phyloP scores from a whole-genome alignment of 2,329 filamentous ascomycete genomes.

The Colletotrichum tropicicola region DNA sequence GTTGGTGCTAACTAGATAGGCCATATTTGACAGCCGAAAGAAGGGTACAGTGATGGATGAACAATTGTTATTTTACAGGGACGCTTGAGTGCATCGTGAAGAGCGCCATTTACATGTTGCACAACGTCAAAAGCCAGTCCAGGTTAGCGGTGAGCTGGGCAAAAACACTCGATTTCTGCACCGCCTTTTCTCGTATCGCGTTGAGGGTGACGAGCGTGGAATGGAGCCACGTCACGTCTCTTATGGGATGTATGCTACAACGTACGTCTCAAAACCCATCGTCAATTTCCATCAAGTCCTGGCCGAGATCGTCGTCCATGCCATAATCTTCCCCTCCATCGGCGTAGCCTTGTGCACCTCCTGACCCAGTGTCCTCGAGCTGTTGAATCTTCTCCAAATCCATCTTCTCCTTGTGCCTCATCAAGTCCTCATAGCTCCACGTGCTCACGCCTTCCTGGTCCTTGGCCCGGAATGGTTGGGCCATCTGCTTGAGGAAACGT shows the following conservation, averaged over 20 bases:
- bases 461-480: conserved; percentile 82
- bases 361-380: conserved; percentile 55
- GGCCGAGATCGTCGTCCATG: conserved; percentile 60
- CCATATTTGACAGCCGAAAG: too few species aligned
- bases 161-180: too few species aligned
- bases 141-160: too few species aligned
- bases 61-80: neutral
- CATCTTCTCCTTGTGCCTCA: conserved; percentile 79
- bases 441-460: conserved; percentile 94
- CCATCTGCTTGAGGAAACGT: conserved; percentile 90
- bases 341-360: conserved; percentile 36
- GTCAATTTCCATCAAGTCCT: conserved; percentile 63
- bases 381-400: conserved; percentile 74
- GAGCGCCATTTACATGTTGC: too few species aligned
- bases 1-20: neutral
- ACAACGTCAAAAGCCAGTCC: too few species aligned
- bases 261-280: conserved; percentile 38
- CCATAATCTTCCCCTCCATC: conserved; percentile 54
- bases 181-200: too few species aligned
- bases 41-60: too few species aligned
- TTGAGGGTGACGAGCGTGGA: too few species aligned
- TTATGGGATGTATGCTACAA: too few species aligned
- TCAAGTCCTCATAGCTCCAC: conserved; percentile 85
- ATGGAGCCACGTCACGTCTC: too few species aligned
- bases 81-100: too few species aligned